Conservation (phyloP, 148 eudicot genomes). For the Heliamphora exappendiculata region DNA sequence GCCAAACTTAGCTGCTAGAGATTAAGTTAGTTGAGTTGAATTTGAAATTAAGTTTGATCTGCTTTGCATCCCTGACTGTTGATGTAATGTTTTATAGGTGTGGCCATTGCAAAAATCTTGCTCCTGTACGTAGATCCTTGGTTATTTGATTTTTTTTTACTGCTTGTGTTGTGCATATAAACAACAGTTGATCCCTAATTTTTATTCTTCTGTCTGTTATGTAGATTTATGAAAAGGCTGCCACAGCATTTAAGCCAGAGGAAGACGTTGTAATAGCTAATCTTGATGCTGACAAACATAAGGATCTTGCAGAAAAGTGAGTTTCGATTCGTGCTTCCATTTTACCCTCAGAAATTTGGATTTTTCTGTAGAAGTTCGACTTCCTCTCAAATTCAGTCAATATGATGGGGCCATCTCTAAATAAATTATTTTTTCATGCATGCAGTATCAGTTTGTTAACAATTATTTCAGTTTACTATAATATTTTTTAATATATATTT, state of each 20-base stretch:
- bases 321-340: conserved; percentile 13
- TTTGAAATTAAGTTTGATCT: not conserved
- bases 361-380: not conserved
- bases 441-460: not conserved
- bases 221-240: conserved; percentile 85
- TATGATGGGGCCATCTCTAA: not conserved
- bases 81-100: conserved; percentile 54
- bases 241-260: conserved; percentile 72
- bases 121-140: conserved; percentile 67
- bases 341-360: not conserved
- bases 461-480: not conserved
- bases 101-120: conserved; percentile 96
- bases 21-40: not conserved
- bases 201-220: conserved; percentile 15
- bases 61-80: conserved; percentile 2
- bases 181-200: conserved; percentile 2
- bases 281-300: conserved; percentile 88
- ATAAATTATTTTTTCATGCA: not conserved
- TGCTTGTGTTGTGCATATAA: not conserved
- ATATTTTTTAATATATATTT: not conserved
- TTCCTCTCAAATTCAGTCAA: not conserved
- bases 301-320: conserved; percentile 77
- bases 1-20: not conserved
- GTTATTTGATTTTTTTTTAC: not conserved
- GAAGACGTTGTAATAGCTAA: conserved; percentile 82